These are phyloP conservation scores for Saitoella complicata DNA, from an alignment of 805 yeast species.

Conservation along the genomic window DNA sequence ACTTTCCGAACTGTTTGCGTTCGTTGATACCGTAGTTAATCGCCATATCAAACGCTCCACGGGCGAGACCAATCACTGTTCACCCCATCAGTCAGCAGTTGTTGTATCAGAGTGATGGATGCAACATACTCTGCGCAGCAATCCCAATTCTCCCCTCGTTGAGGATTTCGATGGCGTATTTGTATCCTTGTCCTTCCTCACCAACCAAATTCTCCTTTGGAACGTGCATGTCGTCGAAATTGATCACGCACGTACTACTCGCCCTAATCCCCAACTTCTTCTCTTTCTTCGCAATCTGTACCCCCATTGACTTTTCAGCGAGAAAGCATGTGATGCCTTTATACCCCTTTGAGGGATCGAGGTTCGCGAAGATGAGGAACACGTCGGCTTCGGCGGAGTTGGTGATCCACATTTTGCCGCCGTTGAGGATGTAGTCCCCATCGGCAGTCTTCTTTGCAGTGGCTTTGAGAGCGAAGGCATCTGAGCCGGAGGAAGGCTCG, in stretches of 20 bases:
- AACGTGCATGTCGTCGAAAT: conserved; percentile 26
- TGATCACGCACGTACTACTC: conserved; percentile 27
- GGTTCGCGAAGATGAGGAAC: conserved; percentile 26
- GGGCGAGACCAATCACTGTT: conserved; percentile 27
- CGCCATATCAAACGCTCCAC: conserved; percentile 28
- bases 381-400: conserved; percentile 29
- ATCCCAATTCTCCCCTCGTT: conserved; percentile 32
- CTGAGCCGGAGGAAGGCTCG: conserved; percentile 28
- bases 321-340: conserved; percentile 30
- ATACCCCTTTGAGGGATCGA: conserved; percentile 27
- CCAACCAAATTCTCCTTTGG: conserved; percentile 29
- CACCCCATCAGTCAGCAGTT: too few relatives aligned
- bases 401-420: conserved; percentile 32
- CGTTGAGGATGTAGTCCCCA: conserved; percentile 25
- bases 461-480: conserved; percentile 28
- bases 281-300: conserved; percentile 28
- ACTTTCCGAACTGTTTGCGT: conserved; percentile 28
- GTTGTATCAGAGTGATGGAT: too few relatives aligned
- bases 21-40: conserved; percentile 24
- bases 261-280: conserved; percentile 30
- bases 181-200: conserved; percentile 29
- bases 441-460: conserved; percentile 24
- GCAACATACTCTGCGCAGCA: conserved; percentile 22
- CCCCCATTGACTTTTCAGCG: conserved; percentile 25
- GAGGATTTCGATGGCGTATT: conserved; percentile 28